Base-by-base conservation (phyloP, 2,329 filamentous ascomycete genomes). In the Exserohilum turcica region DNA sequence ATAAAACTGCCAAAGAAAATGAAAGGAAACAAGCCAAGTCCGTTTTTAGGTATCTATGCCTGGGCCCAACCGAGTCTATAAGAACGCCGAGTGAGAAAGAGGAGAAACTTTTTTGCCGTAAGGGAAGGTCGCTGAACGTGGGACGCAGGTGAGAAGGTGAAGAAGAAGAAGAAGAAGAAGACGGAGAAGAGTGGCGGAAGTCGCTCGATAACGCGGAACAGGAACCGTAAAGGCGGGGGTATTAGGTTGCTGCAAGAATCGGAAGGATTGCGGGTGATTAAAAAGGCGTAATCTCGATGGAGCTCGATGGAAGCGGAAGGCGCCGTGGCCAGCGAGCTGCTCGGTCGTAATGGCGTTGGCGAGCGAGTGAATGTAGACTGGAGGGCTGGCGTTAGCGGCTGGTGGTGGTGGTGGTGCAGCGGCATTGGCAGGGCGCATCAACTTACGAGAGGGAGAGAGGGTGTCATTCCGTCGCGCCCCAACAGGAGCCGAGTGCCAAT, bases 41-140 rank as follows among this genome's bases (percentile, higher is more conserved):
- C 67, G 61, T 66, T 71, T 74, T 74, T 74, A n/a, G 71, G 65
- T 75, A 74, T 75, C 70, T 67, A 66, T 73, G 72, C 72, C 72
- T 72, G 71, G 65, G 72, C 72, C 69, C 49, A 60, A 64, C 70
- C 70, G 63, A 63, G 61, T 75, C 72, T 75, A 75, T 67, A 62
- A 65, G 13, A 75, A 75, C 72, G 72, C 72, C 72, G 65, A 54
- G 43, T 54, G 51, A 63, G 63, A 68, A 27, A 10, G 18, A 21
- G 13, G 57, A 52, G 62, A 24, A 31, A 66, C 68, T 72, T 70
- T 73, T 70, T 69, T 65, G 59, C 63, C 61, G 63, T 62, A 72
- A 73, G 60, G 64, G 69, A 63, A 71, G 59, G 65, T 72, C 70
- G 70, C 71, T 73, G 64, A 63, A 63, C 59, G 61, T 60, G 56